Base-by-base conservation (phyloP, 75 land plant genomes). In the Sequoia sempervirens region DNA sequence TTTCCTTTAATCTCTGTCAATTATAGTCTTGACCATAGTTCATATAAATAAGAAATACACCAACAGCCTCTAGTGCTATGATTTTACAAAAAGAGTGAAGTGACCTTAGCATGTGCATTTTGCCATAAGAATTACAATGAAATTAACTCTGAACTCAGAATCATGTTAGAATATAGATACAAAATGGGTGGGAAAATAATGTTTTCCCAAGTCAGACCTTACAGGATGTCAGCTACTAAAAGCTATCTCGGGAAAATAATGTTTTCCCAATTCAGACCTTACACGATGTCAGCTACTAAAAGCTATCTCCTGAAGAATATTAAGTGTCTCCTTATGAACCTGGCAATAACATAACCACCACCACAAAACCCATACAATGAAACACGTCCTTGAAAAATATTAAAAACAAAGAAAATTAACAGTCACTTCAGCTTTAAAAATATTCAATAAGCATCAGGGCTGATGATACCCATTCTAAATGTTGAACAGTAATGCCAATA, bases 401-500 rank as follows among this genome's bases (percentile, higher is more conserved):
- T 53, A 30, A 74, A 64, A 38, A 47, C 17, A 40, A 10, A 3
- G 45, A 34, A 9, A 41, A 54, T 41, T 1, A 18, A 69, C 66
- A 53, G 8, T 38, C 28, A 30, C 53, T 40, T 26, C 36, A 50
- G 69, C 40, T 78, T 80, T 28, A 10, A 61, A 54, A 23, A 14
- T 28, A 38, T 18, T 75, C 41, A 69, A 58, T 38, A 20, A 69
- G 46, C 18, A 32, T 40, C 79, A 69, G 2, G 50, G 14, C 12
- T 76, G 75, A 74, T 43, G 32, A 20, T 90, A 97, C 99, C 99
- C 99, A 97, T 90, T 96, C 98, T 68, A 97, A 89, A 81, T 96
- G 98, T 75, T 96, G 98, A 34, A 95, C 99, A 40, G 97, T 96
- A n/a, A 97, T 87, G 37, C 98, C 96, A 46, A 95, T 90, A 75